Percentiles rank a stretch among this genome's conserved stretches.
phyloP scores from a whole-genome alignment of 805 yeast genomes.

The Myxozyma monticola region DNA sequence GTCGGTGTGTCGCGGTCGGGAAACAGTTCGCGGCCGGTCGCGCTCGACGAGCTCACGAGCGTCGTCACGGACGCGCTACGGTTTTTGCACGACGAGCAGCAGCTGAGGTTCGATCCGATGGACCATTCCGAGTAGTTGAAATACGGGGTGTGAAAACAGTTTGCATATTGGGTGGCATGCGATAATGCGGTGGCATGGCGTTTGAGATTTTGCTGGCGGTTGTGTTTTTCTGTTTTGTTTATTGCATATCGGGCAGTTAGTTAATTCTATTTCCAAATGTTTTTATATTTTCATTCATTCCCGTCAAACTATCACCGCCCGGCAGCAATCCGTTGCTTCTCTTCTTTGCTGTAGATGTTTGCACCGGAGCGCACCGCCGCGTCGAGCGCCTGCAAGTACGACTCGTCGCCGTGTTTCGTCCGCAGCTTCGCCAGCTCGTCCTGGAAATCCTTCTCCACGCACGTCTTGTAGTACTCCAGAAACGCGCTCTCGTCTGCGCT shows the following conservation, averaged over 20 bases:
- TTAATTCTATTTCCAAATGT: too few relatives aligned
- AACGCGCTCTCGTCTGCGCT: conserved; percentile 17
- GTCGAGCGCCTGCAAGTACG: neutral
- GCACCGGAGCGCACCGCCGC: conserved; percentile 9
- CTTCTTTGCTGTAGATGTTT: too few relatives aligned
- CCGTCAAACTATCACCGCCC: too few relatives aligned
- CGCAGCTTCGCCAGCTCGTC: conserved; percentile 11
- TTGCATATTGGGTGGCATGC: too few relatives aligned
- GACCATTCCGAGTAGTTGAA: too few relatives aligned
- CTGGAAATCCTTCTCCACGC: conserved; percentile 10
- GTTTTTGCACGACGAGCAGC: conserved; percentile 18
- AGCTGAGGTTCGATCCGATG: neutral
- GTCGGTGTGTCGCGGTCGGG: conserved; percentile 23
- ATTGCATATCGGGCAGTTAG: too few relatives aligned
- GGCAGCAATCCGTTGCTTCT: too few relatives aligned
- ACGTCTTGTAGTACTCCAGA: conserved; percentile 14
- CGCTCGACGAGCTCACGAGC: conserved; percentile 13
- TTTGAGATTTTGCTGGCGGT: too few relatives aligned
- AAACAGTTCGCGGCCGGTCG: conserved; percentile 17
- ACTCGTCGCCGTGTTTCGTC: neutral
- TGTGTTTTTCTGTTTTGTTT: too few relatives aligned
- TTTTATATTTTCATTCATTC: too few relatives aligned
- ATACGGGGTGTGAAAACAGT: too few relatives aligned
- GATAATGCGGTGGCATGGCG: too few relatives aligned
- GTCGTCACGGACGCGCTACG: conserved; percentile 14